Base-by-base conservation (phyloP, 352 stramenopile genomes). In the Globisporangium orthogonon region DNA sequence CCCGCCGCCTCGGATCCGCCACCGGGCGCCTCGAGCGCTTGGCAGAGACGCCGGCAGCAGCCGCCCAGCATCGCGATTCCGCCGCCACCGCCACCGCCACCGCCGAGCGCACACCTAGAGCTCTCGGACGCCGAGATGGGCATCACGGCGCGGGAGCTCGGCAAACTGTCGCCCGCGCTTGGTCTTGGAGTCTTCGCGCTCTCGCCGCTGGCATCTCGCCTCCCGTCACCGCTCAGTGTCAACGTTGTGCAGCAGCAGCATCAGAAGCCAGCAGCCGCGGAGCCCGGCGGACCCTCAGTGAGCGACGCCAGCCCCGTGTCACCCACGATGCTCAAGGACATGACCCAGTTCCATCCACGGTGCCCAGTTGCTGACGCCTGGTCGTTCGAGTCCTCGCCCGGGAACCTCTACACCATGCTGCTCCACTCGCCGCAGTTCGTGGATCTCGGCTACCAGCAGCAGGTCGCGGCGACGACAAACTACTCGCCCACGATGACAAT, bases 321-420 rank as follows among this genome's bases (percentile, higher is more conserved):
- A 5, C 44, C 50, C 14, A 29, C 50, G 14, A 43, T 52, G 14
- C 17, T 35, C 33, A 53, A 43, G 37, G 37, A 43, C 37, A 43
- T 43, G 37, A 17, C 37, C 9, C 40, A 48, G 13, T 29, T 58
- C 33, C 57, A 50, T 7, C 29, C 53, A 5, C 15, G 33, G 6
- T 28, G 29, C 1, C 43, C 43, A n/a, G 7, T 10, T 4, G 7
- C 7, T 4, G 56, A 62, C 13, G 14, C 41, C 17, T 62, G 56
- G 56, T 10, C 45, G n/a, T 63, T 54, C 28, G 43, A 63, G 23
- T 15, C 50, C 13, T 43, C 37, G 13, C 30, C 58, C 4, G 31
- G 13, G 35, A 58, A 46, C n/a, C 15, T 58, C 18, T 63, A 58
- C 28, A 15, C 58, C 11, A 58, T 57, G 50, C 17, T 63, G 23